These are phyloP conservation scores for Daldinia loculata DNA, from an alignment of 495 filamentous ascomycete genomes.

Conservation along the genomic window DNA sequence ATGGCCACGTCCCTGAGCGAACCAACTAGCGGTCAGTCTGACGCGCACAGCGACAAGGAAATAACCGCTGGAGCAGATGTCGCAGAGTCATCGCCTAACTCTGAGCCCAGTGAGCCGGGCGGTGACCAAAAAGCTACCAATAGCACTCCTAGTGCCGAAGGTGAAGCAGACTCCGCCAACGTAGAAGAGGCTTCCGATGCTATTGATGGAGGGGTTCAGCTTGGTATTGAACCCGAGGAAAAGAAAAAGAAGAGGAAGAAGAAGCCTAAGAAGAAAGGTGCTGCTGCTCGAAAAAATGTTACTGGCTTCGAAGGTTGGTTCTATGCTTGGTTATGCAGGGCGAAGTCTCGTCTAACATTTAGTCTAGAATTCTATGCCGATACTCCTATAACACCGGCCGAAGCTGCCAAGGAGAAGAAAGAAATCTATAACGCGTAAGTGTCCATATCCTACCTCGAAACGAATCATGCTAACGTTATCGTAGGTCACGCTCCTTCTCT, in stretches of 20 bases:
- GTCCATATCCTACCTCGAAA: not conserved
- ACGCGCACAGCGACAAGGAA: slow-evolving; percentile 10
- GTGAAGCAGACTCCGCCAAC: not conserved
- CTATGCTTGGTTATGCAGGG: not conserved
- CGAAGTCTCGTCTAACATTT: slow-evolving; percentile 9
- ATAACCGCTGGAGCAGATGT: slow-evolving; percentile 1
- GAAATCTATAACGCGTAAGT: slow-evolving; percentile 64
- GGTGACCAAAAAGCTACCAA: slow-evolving; percentile 12
- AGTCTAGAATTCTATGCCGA: slow-evolving; percentile 76
- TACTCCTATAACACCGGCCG: slow-evolving; percentile 73
- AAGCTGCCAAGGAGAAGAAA: slow-evolving; percentile 66
- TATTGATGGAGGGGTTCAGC: not conserved
- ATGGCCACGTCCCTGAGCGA: slow-evolving; percentile 6
- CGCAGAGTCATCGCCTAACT: slow-evolving; percentile 3
- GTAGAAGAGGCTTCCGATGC: not conserved
- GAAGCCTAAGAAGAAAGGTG: slow-evolving; percentile 44
- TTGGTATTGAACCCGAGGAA: slow-evolving; percentile 25
- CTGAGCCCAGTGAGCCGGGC: not conserved
- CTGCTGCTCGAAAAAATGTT: slow-evolving; percentile 28
- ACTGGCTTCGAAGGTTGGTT: slow-evolving; percentile 58
- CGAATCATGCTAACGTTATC: slow-evolving; percentile 29
- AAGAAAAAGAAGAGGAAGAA: slow-evolving; percentile 51
- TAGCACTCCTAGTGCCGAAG: slow-evolving; percentile 4
- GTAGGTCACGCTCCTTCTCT: slow-evolving; percentile 48
- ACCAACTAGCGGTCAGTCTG: slow-evolving; percentile 33